phyloP scores from a whole-genome alignment of 257 asterid genomes.

The Fraxinus pennsylvanica region DNA sequence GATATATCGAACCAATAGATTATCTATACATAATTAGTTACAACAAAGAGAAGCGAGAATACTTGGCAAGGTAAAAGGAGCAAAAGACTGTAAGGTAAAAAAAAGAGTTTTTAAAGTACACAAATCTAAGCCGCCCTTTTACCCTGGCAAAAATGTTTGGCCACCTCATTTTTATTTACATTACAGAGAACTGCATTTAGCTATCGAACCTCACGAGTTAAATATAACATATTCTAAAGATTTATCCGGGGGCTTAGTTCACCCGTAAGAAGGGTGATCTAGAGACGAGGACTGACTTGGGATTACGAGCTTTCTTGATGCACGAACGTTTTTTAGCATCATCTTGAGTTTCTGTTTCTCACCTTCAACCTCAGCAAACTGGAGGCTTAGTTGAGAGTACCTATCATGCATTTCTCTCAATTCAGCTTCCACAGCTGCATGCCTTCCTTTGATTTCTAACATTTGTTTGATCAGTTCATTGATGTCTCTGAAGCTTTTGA shows the following conservation, averaged over 20 bases:
- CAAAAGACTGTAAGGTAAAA: background rate
- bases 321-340: constrained; percentile 69
- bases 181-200: constrained; percentile 16
- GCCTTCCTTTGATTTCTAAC: constrained; percentile 76
- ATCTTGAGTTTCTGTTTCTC: constrained; percentile 87
- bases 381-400: constrained; percentile 88
- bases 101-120: constrained; percentile 21
- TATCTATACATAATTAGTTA: constrained; percentile 42
- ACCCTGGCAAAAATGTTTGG: constrained; percentile 26
- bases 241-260: constrained; percentile 1
- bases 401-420: constrained; percentile 86
- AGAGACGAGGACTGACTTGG: constrained; percentile 46
- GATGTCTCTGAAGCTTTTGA: constrained; percentile 84
- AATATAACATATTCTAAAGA: constrained; percentile 16
- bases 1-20: background rate
- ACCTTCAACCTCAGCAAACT: constrained; percentile 97
- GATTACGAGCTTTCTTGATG: constrained; percentile 49
- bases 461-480: constrained; percentile 79
- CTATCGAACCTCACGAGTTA: background rate
- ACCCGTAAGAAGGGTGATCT: constrained; percentile 41
- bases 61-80: background rate
- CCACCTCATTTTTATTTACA: constrained; percentile 25
- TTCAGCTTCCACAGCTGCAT: constrained; percentile 67
- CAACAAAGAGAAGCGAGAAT: constrained; percentile 18
- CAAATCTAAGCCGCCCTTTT: constrained; percentile 23